Base-by-base conservation (phyloP, 495 filamentous ascomycete genomes). In the Xylaria cubensis region DNA sequence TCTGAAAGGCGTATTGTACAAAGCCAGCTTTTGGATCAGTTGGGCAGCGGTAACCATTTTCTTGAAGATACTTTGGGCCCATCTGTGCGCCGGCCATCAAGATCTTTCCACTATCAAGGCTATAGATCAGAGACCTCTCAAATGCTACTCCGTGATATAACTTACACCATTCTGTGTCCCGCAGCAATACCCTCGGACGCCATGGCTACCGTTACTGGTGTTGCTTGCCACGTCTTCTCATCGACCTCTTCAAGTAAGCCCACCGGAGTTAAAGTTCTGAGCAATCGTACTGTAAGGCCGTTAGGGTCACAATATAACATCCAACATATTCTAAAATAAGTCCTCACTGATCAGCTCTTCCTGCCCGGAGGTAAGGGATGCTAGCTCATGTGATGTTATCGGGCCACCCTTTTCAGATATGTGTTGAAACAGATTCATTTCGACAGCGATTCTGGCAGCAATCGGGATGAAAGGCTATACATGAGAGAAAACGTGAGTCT, bases 1-100 rank as follows among this genome's bases (percentile, higher is more conserved):
- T 79, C 55, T 76, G 73, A 39, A 73, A 58, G 3, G 74, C 78
- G 42, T 79, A 74, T 59, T 84, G 82, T 50, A 84, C 78, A 3
- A 80, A 77, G 21, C 81, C 78, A 51, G 80, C 72, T 26, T 29
- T 15, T 24, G 73, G 72, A 50, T 77, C 70, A 50, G 73, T 53
- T 41, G 76, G 76, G 32, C 50, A 73, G 13, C 42, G 64, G 67
- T 78, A 77, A 19, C 51, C 53, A 21, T 67, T 71, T 26, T 75
- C 32, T 21, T 51, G 21, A 42, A 78, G 72, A 41, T 64, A 77
- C 10, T 71, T 53, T 29, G 69, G 69, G 1, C 59, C 46, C 64
- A 69, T 21, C 34, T 41, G 59, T 36, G 58, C 68, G n/a, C 56
- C 68, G 4, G 42, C 42, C 59, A 65, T 53, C 21, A 71, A 21